A percentile compares a stretch with the other conserved stretches of the same genome.
phyloP scores from a whole-genome alignment of 2,329 filamentous ascomycete genomes.

The Truncatella angustata region DNA sequence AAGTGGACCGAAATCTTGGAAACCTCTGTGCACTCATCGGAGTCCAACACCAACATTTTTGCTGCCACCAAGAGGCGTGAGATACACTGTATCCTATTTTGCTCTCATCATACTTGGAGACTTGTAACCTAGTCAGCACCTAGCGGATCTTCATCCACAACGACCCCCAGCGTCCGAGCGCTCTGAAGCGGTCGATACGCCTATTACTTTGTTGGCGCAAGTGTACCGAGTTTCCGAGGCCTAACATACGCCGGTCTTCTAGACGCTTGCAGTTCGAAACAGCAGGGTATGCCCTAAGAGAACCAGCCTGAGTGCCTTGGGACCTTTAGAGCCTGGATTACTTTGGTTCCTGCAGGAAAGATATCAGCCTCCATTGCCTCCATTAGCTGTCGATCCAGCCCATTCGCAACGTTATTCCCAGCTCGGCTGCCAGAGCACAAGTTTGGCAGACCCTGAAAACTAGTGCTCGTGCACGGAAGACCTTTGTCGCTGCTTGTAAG shows the following conservation, averaged over 20 bases:
- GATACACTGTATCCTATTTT: slow-evolving; percentile 11
- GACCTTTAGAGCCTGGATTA: slow-evolving; percentile 23
- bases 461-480: slow-evolving; percentile 23
- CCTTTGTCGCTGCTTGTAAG: slow-evolving; percentile 22
- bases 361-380: slow-evolving; percentile 18
- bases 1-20: slow-evolving; percentile 6
- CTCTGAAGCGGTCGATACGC: slow-evolving; percentile 14
- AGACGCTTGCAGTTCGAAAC: slow-evolving; percentile 32
- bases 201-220: slow-evolving; percentile 21
- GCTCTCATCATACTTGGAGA: slow-evolving; percentile 14
- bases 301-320: slow-evolving; percentile 20
- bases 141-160: slow-evolving; percentile 14
- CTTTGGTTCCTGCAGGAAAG: slow-evolving; percentile 19
- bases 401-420: slow-evolving; percentile 21
- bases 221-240: slow-evolving; percentile 31
- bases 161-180: slow-evolving; percentile 21
- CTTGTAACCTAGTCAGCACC: slow-evolving; percentile 11
- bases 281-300: slow-evolving; percentile 17
- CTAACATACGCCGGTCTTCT: slow-evolving; percentile 27
- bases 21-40: slow-evolving; percentile 6
- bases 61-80: slow-evolving; percentile 6
- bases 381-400: slow-evolving; percentile 22
- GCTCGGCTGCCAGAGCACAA: slow-evolving; percentile 19
- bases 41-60: too few relatives aligned
- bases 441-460: slow-evolving; percentile 17